A percentile compares a stretch with the other conserved stretches of the same genome.
phyloP scores from a whole-genome alignment of 768 basidiomycete genomes.

The Psilocybe subaeruginosa region DNA sequence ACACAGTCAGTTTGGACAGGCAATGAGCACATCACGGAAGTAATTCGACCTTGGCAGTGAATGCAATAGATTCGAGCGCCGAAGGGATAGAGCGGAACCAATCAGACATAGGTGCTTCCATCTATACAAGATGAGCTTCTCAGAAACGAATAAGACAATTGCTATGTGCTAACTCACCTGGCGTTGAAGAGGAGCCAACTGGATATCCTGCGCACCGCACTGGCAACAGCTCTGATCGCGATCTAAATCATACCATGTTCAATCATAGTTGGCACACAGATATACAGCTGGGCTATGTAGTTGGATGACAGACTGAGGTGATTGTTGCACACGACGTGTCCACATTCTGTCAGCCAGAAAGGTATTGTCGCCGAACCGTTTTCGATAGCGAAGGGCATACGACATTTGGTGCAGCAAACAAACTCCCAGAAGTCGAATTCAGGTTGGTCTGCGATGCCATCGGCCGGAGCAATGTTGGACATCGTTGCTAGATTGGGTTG shows the following conservation, averaged over 20 bases:
- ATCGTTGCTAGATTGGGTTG: neutral
- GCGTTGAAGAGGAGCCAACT: slow-evolving; percentile 72
- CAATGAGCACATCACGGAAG: neutral
- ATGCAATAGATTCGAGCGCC: slow-evolving; percentile 65
- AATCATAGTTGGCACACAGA: slow-evolving; percentile 5
- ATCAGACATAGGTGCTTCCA: slow-evolving; percentile 80
- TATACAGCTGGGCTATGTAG: neutral
- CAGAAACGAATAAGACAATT: neutral
- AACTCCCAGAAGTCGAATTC: slow-evolving; percentile 83
- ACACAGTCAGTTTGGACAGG: neutral
- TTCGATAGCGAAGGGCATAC: slow-evolving; percentile 61
- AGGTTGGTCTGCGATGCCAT: neutral
- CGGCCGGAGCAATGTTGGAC: neutral
- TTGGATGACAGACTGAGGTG: slow-evolving; percentile 66
- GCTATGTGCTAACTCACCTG: slow-evolving; percentile 50
- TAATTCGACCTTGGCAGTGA: slow-evolving; percentile 62
- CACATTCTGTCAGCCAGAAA: slow-evolving; percentile 90
- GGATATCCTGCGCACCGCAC: slow-evolving; percentile 66
- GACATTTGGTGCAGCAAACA: slow-evolving; percentile 70
- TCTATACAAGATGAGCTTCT: slow-evolving; percentile 38
- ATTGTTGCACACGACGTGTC: slow-evolving; percentile 83
- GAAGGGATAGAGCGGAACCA: slow-evolving; percentile 75
- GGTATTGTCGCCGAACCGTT: slow-evolving; percentile 59
- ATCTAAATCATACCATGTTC: slow-evolving; percentile 40
- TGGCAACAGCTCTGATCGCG: slow-evolving; percentile 74